phyloP scores from a whole-genome alignment of 2,329 filamentous ascomycete species.

The Penicillium polonicum region DNA sequence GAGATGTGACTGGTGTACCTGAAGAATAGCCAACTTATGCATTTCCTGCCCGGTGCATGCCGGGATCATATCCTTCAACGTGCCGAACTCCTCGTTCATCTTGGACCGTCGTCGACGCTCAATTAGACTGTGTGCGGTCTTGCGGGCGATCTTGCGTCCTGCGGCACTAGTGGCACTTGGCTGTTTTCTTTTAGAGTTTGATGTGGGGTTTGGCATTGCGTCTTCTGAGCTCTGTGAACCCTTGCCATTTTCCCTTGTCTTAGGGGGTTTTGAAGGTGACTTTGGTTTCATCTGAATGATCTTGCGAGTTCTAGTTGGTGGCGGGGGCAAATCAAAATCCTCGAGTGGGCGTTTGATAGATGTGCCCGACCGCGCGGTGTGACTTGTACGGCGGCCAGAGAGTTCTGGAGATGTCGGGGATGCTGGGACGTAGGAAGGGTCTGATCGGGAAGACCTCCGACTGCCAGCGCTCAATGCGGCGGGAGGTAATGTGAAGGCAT shows the following conservation, averaged over 20 bases:
- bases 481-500: slow-evolving; percentile 38
- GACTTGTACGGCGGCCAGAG: slow-evolving; percentile 19
- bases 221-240: slow-evolving; percentile 17
- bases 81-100: slow-evolving; percentile 98
- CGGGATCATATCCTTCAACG: slow-evolving; percentile 92
- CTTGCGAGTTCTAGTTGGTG: slow-evolving; percentile 86
- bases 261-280: slow-evolving; percentile 37
- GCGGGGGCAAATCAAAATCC: slow-evolving; percentile 78
- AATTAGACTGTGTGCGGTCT: slow-evolving; percentile 94
- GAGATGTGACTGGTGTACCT: slow-evolving; percentile 57
- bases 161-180: slow-evolving; percentile 74
- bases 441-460: slow-evolving; percentile 31
- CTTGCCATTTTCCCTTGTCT: slow-evolving; percentile 30
- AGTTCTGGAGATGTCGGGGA: slow-evolving; percentile 38
- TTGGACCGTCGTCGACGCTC: slow-evolving; percentile 86
- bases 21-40: slow-evolving; percentile 94
- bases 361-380: slow-evolving; percentile 32
- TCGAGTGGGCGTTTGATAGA: slow-evolving; percentile 43
- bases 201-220: slow-evolving; percentile 24
- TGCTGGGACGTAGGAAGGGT: slow-evolving; percentile 32
- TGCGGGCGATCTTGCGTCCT: slow-evolving; percentile 90
- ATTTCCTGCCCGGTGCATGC: slow-evolving; percentile 92
- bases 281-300: slow-evolving; percentile 97
- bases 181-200: slow-evolving; percentile 70
- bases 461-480: slow-evolving; percentile 35